Evolutionary conservation across 148 eudicot species (phyloP), one percentile per base, ranked within the genome.

Genomic region (Chenopodium berlandieri): DNA sequence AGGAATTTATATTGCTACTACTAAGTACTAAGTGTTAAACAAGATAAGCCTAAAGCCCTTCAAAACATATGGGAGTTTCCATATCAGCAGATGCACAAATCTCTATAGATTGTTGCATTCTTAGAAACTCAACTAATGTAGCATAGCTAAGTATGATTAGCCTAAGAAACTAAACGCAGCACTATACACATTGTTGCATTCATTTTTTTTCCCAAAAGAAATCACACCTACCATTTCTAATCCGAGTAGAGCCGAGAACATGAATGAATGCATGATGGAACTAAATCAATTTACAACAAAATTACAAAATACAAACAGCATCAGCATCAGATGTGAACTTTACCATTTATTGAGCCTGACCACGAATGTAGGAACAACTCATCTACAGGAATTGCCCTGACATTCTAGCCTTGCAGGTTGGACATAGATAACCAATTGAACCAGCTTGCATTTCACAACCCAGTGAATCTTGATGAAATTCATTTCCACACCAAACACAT

Each of bases 401-500:
- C 83, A 88, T 86, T 82, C 88, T 89, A 79, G 91, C 89, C 86
- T 91, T 91, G 89, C 98, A 94, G 66, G 88, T 68, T 82, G 97
- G 97, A 83, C 98, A 94, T 82, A 95, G 60, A 63, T 87, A 84
- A 56, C 97, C 98, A 63, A 93, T 90, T 46, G 91, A 89, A 58
- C 94, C 94, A 63, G 88, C 85, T 86, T 94, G 91, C 58, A 89
- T 71, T 73, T 86, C 95, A 80, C 90, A 50, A 44, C 83, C 87
- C 20, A 81, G 62, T 48, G 94, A 85, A 65, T 93, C 91, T 54
- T 87, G 92, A 76, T 87, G 91, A 80, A 95, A 93, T 79, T 89
- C 90, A 83, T 84, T 91, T 76, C 92, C 87, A 84, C 98, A 95
- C 98, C 97, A 95, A 58, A 91, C 93, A 84, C 98, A 95, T 40